These are phyloP conservation scores for Xylariaceae sp. DNA, from an alignment of 2,329 filamentous ascomycete genomes.

Conservation along the genomic window DNA sequence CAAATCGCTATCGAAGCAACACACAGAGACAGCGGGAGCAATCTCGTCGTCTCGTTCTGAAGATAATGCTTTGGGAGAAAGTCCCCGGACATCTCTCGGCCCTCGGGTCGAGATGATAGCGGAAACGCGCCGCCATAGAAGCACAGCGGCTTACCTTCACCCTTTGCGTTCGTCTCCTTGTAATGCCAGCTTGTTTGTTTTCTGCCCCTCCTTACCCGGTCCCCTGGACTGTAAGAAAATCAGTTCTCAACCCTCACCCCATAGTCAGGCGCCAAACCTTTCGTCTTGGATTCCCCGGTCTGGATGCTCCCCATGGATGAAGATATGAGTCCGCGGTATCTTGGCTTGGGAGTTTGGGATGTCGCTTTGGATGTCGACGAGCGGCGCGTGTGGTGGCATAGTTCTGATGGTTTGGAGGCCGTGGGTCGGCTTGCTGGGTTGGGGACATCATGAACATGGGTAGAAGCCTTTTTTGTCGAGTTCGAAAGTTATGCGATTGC, in stretches of 20 bases:
- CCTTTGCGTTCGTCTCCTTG: constrained; percentile 47
- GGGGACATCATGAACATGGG: constrained; percentile 44
- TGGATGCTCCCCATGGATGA: constrained; percentile 62
- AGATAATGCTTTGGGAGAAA: constrained; percentile 93
- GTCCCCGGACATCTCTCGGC: constrained; percentile 80
- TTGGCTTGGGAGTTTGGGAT: constrained; percentile 28
- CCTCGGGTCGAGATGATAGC: constrained; percentile 48
- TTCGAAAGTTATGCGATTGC: constrained; percentile 99
- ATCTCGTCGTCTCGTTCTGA: constrained; percentile 34
- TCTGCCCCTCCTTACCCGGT: constrained; percentile 38
- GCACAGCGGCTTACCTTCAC: constrained; percentile 79
- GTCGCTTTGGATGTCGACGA: constrained; percentile 16
- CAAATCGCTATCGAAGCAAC: constrained; percentile 99
- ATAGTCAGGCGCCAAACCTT: constrained; percentile 10
- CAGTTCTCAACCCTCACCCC: constrained; percentile 19
- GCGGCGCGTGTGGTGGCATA: constrained; percentile 12
- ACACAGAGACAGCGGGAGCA: constrained; percentile 66
- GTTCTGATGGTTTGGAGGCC: constrained; percentile 28
- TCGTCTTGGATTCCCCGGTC: constrained; percentile 23
- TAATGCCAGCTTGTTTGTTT: constrained; percentile 24
- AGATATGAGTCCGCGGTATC: constrained; percentile 76
- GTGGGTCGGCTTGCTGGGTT: constrained; percentile 34
- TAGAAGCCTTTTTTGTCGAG: constrained; percentile 76
- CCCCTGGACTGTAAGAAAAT: constrained; percentile 22
- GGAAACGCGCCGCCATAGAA: constrained; percentile 99